phyloP scores from a whole-genome alignment of 495 filamentous ascomycete genomes.

The Parmelia sp. region DNA sequence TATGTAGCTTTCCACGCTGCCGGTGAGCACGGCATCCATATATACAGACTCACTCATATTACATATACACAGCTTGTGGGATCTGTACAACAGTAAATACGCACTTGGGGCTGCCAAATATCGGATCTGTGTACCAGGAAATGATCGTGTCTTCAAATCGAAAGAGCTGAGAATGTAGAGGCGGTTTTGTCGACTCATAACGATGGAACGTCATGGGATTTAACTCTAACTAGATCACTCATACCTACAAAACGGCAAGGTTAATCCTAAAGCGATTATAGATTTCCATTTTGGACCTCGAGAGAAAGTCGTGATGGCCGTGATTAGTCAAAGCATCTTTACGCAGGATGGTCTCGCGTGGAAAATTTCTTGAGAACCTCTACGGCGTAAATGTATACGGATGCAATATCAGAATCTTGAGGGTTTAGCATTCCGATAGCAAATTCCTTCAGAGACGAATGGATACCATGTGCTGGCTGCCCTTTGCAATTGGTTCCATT shows the following conservation, averaged over 20 bases:
- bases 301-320: slow-evolving; percentile 28
- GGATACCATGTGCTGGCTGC: neutral
- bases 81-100: slow-evolving; percentile 6
- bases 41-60: neutral
- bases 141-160: slow-evolving; percentile 2
- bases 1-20: neutral
- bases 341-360: slow-evolving; percentile 46
- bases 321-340: slow-evolving; percentile 51
- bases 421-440: slow-evolving; percentile 26
- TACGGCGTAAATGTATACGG: slow-evolving; percentile 40
- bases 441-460: neutral
- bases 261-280: neutral
- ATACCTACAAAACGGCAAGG: neutral
- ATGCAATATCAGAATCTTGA: slow-evolving; percentile 36
- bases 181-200: slow-evolving; percentile 36
- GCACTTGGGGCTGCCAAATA: neutral
- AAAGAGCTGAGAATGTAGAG: slow-evolving; percentile 24
- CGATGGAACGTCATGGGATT: slow-evolving; percentile 27
- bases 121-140: too few relatives aligned
- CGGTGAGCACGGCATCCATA: neutral
- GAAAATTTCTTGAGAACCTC: slow-evolving; percentile 46
- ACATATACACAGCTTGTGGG: neutral
- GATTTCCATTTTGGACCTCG: slow-evolving; percentile 34
- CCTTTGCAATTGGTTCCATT: neutral
- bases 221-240: neutral